Conservation (phyloP, 345 rosid species). For the Melastoma malabathricum region DNA sequence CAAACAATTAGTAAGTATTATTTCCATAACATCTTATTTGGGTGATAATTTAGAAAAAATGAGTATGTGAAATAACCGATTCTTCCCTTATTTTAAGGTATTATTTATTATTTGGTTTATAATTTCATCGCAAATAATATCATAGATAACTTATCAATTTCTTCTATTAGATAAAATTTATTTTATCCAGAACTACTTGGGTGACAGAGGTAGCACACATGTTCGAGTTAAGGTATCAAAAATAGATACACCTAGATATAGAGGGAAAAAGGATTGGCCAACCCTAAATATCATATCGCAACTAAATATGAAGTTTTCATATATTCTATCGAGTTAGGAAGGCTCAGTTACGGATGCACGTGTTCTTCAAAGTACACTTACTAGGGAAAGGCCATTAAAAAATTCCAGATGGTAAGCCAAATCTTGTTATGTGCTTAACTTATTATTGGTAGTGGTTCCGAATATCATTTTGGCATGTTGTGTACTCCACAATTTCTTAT, state of each 20-base stretch:
- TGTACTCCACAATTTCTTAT: no score
- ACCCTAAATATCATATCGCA: slow-evolving; percentile 4
- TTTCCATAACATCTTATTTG: no score
- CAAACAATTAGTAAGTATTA: no score
- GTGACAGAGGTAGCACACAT: background rate
- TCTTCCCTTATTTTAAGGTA: no score
- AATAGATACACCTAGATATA: background rate
- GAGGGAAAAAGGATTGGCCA: slow-evolving; percentile 4
- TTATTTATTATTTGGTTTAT: no score
- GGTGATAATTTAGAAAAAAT: no score
- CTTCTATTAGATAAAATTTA: no score
- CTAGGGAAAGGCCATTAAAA: background rate
- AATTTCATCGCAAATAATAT: no score
- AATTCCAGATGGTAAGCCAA: slow-evolving; percentile 1
- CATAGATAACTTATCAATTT: no score
- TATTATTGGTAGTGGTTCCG: background rate
- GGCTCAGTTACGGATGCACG: background rate
- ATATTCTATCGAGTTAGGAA: slow-evolving; percentile 5
- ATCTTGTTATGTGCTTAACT: background rate
- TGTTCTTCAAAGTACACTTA: slow-evolving; percentile 1
- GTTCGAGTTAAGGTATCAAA: background rate
- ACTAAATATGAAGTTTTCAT: slow-evolving; percentile 6
- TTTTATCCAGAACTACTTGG: background rate
- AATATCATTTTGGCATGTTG: no score
- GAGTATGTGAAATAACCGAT: no score